These are phyloP conservation scores for Chionographis japonica DNA, from an alignment of 106 monocot genomes.

Conservation along the genomic window DNA sequence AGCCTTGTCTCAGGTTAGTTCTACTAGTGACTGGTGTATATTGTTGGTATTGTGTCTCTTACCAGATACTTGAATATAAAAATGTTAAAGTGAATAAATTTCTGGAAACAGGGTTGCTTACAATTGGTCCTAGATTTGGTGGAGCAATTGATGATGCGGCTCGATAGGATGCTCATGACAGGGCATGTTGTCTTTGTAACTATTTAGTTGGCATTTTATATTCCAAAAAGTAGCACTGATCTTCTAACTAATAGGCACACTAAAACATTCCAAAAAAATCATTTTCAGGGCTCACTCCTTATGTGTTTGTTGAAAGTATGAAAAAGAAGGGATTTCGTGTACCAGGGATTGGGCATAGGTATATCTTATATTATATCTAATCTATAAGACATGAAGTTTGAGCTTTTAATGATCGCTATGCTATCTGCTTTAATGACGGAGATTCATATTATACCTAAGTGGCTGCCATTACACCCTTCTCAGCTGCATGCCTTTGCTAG, in stretches of 20 bases:
- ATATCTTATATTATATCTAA: neutral
- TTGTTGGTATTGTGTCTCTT: no score
- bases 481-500: no score
- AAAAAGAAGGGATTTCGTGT: slow-evolving; percentile 99
- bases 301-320: slow-evolving; percentile 97
- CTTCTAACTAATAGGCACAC: no score
- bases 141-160: slow-evolving; percentile 99
- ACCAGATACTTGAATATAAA: no score
- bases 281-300: slow-evolving; percentile 74
- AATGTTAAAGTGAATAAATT: neutral
- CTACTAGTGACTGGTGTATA: neutral
- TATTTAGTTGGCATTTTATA: neutral
- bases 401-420: no score
- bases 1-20: slow-evolving; percentile 87
- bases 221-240: no score
- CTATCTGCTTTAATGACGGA: no score
- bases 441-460: no score
- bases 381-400: neutral
- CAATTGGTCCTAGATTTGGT: slow-evolving; percentile 98
- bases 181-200: slow-evolving; percentile 31
- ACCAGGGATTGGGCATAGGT: slow-evolving; percentile 98
- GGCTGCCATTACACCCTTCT: no score
- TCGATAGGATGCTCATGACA: slow-evolving; percentile 89
- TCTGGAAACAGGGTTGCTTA: slow-evolving; percentile 73
- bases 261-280: neutral